Conservation (phyloP, 805 yeast species). For the Spathaspora passalidarum region DNA sequence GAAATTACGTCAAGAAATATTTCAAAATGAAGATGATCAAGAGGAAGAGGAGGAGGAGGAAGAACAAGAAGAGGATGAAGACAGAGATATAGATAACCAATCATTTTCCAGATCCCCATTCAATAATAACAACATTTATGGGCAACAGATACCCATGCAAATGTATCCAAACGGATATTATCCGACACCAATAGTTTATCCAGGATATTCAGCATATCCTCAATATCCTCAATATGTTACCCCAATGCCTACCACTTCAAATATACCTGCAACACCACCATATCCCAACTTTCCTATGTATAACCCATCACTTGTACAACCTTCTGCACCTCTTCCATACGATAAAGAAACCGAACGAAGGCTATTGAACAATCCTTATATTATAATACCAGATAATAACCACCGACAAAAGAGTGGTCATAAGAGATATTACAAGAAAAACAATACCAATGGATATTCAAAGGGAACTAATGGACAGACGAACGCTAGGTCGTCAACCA, state of each 20-base stretch:
- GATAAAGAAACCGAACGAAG: constrained; percentile 26
- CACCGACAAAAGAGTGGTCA: not conserved
- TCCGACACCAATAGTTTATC: not conserved
- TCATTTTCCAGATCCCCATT: not conserved
- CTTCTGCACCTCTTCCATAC: constrained; percentile 7
- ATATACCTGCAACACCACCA: not conserved
- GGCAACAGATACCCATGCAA: not conserved
- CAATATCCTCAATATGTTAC: not conserved
- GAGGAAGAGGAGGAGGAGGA: constrained; percentile 15
- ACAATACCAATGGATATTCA: too few relatives aligned
- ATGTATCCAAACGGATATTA: not conserved
- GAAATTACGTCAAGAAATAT: constrained; percentile 38
- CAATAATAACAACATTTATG: not conserved
- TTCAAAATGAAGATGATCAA: constrained; percentile 16
- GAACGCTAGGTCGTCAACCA: not conserved
- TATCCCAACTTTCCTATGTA: not conserved
- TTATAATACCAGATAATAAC: constrained; percentile 22
- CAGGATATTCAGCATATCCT: not conserved
- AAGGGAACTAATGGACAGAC: not conserved
- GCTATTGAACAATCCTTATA: constrained; percentile 26
- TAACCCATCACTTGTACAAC: constrained; percentile 2
- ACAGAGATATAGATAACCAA: constrained; percentile 5
- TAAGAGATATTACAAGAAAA: not conserved
- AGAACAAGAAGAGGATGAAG: constrained; percentile 10
- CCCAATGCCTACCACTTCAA: not conserved